Evolutionary conservation across 805 yeast species (phyloP).

Genomic region (Vanderwaltozyma tropicalis): DNA sequence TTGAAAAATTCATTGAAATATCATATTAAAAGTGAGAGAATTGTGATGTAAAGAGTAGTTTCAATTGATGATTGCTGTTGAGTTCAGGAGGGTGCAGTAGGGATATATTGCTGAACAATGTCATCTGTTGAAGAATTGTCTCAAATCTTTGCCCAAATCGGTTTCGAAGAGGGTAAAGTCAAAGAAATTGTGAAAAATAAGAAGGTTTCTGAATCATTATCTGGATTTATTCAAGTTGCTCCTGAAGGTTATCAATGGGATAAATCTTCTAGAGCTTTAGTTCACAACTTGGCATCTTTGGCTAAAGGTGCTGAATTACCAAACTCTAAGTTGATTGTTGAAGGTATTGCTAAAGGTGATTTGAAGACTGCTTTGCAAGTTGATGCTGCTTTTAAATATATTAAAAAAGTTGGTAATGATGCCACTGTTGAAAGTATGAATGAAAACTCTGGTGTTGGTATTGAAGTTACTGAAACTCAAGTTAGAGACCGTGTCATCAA

Average conservation of each 20-base stretch:
- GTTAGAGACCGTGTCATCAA: conserved; percentile 46
- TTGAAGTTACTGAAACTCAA: conserved; percentile 55
- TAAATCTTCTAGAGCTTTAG: conserved; percentile 49
- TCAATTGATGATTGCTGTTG: background rate
- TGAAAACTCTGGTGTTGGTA: conserved; percentile 70
- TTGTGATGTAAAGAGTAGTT: background rate
- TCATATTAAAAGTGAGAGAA: no score
- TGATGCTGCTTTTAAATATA: conserved; percentile 68
- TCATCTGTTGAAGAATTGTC: conserved; percentile 31
- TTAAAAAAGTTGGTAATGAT: conserved; percentile 39
- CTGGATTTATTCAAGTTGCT: conserved; percentile 41
- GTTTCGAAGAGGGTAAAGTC: conserved; percentile 63
- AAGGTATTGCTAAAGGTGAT: conserved; percentile 54
- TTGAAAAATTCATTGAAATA: no score
- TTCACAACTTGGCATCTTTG: conserved; percentile 70
- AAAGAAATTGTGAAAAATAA: conserved; percentile 77
- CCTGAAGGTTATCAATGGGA: conserved; percentile 34
- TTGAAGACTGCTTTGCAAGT: conserved; percentile 65
- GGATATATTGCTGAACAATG: conserved; percentile 5
- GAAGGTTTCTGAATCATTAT: conserved; percentile 67
- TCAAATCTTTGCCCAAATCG: conserved; percentile 33
- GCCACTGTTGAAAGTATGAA: conserved; percentile 46
- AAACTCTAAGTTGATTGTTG: conserved; percentile 42
- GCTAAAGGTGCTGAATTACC: conserved; percentile 45
- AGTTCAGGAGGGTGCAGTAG: background rate